Evolutionary conservation across 2,329 filamentous ascomycete genomes (phyloP).

Genomic region (Arthroderma uncinatum): DNA sequence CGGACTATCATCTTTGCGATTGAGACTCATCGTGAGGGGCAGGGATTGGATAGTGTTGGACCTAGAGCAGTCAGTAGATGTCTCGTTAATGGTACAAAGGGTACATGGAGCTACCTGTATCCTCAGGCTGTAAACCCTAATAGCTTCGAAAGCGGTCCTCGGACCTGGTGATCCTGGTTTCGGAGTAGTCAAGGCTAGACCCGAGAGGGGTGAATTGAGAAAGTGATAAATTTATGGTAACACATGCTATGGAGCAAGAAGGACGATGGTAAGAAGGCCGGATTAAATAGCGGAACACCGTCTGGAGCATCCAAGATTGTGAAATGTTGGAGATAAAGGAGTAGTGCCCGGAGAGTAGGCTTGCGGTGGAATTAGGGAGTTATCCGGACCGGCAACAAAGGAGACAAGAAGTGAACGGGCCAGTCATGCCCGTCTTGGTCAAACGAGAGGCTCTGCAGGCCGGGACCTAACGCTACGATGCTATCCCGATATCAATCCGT

Average conservation of each 20-base stretch:
- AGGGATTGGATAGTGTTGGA: not conserved
- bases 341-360: not conserved
- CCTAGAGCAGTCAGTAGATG: not conserved
- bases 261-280: not conserved
- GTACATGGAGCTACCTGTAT: not conserved
- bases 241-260: slow-evolving; percentile 8
- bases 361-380: not conserved
- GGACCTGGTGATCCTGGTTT: not conserved
- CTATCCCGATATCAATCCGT: too few relatives aligned
- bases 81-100: not conserved
- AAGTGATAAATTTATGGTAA: not conserved
- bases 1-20: slow-evolving; percentile 7
- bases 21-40: slow-evolving; percentile 9
- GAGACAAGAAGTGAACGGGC: not conserved
- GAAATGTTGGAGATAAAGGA: not conserved
- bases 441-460: not conserved
- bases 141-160: not conserved
- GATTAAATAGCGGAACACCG: not conserved
- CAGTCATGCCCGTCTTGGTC: not conserved
- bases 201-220: not conserved
- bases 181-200: not conserved
- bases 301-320: not conserved
- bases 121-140: not conserved
- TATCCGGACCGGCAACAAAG: slow-evolving; percentile 1
- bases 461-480: too few relatives aligned